Conservation (phyloP, 345 rosid species). For the Hibiscus tridactylites region DNA sequence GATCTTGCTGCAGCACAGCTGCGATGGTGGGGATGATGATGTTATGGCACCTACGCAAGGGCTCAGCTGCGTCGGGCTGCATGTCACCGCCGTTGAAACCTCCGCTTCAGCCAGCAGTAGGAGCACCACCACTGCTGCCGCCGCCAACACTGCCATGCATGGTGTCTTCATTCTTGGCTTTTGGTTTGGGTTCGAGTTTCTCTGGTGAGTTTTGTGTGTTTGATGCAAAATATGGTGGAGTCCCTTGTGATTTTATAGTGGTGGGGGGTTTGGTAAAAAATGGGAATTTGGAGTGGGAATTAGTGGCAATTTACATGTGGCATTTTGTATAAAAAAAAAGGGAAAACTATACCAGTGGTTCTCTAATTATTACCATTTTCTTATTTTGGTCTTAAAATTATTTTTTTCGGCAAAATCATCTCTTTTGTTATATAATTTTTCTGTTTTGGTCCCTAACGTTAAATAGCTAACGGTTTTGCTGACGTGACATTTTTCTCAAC, state of each 20-base stretch:
- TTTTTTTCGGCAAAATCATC: too few relatives aligned
- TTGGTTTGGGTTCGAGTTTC: too few relatives aligned
- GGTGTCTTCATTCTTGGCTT: conserved; percentile 34
- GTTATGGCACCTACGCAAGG: conserved; percentile 75
- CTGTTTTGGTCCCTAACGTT: too few relatives aligned
- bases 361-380: too few relatives aligned
- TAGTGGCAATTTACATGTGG: conserved; percentile 2
- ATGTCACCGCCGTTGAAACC: conserved; percentile 56
- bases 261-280: conserved; percentile 6
- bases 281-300: not conserved
- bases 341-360: too few relatives aligned
- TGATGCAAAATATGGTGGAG: conserved; percentile 6
- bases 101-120: conserved; percentile 34
- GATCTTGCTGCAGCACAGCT: conserved; percentile 65
- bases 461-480: too few relatives aligned
- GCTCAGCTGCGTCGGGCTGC: conserved; percentile 73
- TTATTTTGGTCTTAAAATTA: too few relatives aligned
- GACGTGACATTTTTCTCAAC: conserved; percentile 23
- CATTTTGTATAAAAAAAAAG: not conserved
- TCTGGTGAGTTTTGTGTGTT: not conserved
- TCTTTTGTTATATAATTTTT: too few relatives aligned
- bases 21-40: conserved; percentile 56
- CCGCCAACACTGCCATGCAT: conserved; percentile 20
- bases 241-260: conserved; percentile 49
- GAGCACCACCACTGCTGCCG: conserved; percentile 31